A percentile compares a stretch with the other conserved stretches of the same genome.
These are phyloP conservation scores for Trichaptum fuscoviolaceum DNA, from an alignment of 768 basidiomycete genomes.

Conservation along the genomic window DNA sequence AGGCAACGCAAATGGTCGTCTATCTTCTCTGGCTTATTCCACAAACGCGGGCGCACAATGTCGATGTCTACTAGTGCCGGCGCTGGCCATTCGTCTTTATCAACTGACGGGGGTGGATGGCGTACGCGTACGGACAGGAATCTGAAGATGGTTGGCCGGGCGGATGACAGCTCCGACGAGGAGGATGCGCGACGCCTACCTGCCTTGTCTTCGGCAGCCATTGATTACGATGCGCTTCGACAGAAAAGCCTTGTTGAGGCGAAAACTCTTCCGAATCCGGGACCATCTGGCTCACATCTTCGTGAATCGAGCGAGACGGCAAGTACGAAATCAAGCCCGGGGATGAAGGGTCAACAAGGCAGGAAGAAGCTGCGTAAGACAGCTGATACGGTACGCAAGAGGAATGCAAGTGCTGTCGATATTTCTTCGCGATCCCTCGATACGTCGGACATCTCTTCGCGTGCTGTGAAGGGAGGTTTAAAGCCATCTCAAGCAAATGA, in stretches of 20 bases:
- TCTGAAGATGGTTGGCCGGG: constrained; percentile 18
- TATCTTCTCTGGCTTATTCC: background rate
- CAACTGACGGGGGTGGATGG: constrained; percentile 20
- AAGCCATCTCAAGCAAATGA: background rate
- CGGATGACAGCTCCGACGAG: constrained; percentile 24
- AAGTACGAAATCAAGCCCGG: background rate
- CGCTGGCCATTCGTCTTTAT: background rate
- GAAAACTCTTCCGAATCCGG: background rate
- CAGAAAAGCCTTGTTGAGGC: background rate
- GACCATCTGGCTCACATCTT: background rate
- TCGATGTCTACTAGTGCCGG: background rate
- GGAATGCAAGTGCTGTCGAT: background rate
- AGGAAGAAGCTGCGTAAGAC: background rate
- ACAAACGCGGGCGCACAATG: background rate
- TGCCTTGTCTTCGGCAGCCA: background rate
- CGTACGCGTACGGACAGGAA: constrained; percentile 33
- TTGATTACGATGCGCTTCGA: constrained; percentile 1
- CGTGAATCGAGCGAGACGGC: background rate
- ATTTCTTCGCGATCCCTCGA: background rate
- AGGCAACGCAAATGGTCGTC: background rate
- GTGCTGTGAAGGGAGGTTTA: background rate
- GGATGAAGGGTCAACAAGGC: background rate
- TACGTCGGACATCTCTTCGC: background rate
- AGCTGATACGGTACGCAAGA: background rate
- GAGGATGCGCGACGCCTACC: constrained; percentile 16